Evolutionary conservation across 1,284 basidiomycete species (phyloP).

Genomic region (Cryptococcus sp.): DNA sequence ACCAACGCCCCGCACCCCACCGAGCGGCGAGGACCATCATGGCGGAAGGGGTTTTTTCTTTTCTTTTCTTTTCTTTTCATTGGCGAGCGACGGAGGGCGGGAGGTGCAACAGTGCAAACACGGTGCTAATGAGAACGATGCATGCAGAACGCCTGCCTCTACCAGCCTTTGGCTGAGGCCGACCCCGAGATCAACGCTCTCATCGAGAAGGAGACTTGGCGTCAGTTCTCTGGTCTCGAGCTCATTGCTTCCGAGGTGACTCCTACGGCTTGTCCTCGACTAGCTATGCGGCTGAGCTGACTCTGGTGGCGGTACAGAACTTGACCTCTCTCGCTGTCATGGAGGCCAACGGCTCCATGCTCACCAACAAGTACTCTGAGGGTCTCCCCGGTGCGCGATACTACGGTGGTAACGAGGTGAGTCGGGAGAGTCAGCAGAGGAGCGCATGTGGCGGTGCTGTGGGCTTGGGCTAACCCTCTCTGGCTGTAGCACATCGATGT

Average conservation of each 20-base stretch:
- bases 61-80: no score
- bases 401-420: conserved; percentile 88
- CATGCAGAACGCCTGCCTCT: conserved; percentile 81
- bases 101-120: not conserved
- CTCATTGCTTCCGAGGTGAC: conserved; percentile 48
- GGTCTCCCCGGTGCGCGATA: conserved; percentile 93
- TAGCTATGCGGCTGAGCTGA: not conserved
- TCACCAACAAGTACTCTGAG: conserved; percentile 98
- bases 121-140: not conserved
- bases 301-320: conserved; percentile 60
- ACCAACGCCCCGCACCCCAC: not conserved
- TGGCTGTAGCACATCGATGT: conserved; percentile 74
- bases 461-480: not conserved
- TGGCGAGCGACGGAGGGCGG: no score
- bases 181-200: conserved; percentile 95
- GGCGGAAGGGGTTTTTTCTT: not conserved
- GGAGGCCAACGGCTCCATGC: conserved; percentile 97
- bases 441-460: not conserved
- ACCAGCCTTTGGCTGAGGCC: conserved; percentile 78
- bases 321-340: conserved; percentile 89
- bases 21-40: not conserved
- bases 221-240: conserved; percentile 95
- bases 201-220: conserved; percentile 99
- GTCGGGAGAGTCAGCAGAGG: conserved; percentile 10
- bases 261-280: not conserved